Evolutionary conservation across 148 eudicot genomes (phyloP), one percentile per base, ranked within the genome.

Genomic region (Simmondsia chinensis): DNA sequence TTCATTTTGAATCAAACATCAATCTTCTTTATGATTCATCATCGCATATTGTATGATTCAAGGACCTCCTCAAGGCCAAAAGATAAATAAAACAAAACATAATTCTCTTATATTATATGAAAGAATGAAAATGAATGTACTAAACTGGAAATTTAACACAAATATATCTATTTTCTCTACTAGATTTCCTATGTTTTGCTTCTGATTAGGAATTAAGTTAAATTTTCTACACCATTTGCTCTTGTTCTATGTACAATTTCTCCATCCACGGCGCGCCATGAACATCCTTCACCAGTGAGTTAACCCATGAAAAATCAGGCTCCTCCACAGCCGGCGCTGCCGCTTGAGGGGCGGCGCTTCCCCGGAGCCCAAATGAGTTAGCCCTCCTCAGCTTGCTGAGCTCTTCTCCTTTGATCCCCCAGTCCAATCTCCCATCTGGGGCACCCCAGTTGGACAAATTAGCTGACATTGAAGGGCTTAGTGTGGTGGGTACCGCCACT

Each of bases 251-350:
- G 57, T 89, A 89, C 93, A 84, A 35, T 48, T 81, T 85, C 52
- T 80, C 82, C 61, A 74, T 55, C 94, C 93, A 84, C 3, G 80
- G 72, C 8, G 51, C 58, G 8, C 57, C 60, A 7, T 74, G 63
- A 39, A 75, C 87, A 45, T 84, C 95, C 55, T 71, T 85, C 16
- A 89, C 95, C 68, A 91, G 36, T 3, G 97, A 62, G 39, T 71
- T 66, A 17, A 91, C 97, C 97, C 97, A 89, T 1, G 97, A 81
- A 17, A 85, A 85, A 60, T 89, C 97, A 0, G 95, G 95, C 65
- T 85, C 94, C 30, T 66, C 11, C 14, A 26, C 9, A 11, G 21
- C 4, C 5, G 13, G 3, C 38, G 4, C 17, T 17, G 46, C 5
- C 5, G 31, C 53, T 37, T 41, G 7, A 20, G 36, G 2, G 43